Evolutionary conservation across 768 basidiomycete genomes (phyloP).

Genomic region (Flagelloscypha sp.): DNA sequence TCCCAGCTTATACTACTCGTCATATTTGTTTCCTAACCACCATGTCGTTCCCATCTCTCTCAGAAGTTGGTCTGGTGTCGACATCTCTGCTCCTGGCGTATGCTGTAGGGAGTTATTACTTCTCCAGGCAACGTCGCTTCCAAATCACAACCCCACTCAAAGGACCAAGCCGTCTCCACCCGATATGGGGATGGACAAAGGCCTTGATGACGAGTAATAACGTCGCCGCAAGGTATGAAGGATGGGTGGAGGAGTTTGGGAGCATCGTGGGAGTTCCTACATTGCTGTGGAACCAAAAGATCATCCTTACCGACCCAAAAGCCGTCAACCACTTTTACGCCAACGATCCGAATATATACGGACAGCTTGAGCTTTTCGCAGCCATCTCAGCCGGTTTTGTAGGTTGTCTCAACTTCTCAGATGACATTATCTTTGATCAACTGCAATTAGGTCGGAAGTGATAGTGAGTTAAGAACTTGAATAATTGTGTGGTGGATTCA

Average conservation of each 20-base stretch:
- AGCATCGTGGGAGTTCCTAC: conserved; percentile 33
- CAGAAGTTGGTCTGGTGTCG: no score
- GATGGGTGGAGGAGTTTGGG: conserved; percentile 43
- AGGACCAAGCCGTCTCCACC: no score
- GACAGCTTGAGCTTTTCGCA: conserved; percentile 27
- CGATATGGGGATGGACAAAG: no score
- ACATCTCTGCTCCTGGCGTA: no score
- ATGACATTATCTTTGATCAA: background rate
- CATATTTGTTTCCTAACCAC: no score
- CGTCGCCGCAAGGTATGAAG: conserved; percentile 30
- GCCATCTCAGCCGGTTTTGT: conserved; percentile 33
- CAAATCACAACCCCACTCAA: no score
- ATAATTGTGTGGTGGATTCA: no score
- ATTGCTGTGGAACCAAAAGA: conserved; percentile 22
- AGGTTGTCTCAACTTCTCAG: conserved; percentile 5
- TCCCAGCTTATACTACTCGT: no score
- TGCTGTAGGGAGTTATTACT: no score
- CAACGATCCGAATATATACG: conserved; percentile 41
- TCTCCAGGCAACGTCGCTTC: no score
- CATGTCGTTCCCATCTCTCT: no score
- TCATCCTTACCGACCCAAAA: conserved; percentile 40
- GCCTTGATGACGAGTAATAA: no score
- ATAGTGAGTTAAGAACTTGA: conserved; percentile 20
- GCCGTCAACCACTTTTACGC: conserved; percentile 44
- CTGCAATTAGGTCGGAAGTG: background rate